phyloP scores from a whole-genome alignment of 2,329 filamentous ascomycete species.

The Colletotrichum shisoi region DNA sequence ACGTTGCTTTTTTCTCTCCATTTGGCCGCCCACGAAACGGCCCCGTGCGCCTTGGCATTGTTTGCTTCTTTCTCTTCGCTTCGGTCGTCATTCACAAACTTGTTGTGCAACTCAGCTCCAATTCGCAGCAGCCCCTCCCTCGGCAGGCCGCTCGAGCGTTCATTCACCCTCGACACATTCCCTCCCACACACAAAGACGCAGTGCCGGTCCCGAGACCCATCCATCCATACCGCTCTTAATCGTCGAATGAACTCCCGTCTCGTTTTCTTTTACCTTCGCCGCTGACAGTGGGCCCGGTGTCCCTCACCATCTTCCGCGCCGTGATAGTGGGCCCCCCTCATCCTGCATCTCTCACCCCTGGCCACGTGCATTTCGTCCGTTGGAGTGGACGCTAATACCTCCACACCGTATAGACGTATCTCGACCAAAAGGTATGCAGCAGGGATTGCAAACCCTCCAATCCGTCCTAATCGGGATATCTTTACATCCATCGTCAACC shows the following conservation, averaged over 20 bases:
- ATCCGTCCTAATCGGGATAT: background rate
- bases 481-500: background rate
- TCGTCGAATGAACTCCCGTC: background rate
- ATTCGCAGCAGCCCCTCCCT: background rate
- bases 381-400: slow-evolving; percentile 5
- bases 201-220: background rate
- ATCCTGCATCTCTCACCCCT: slow-evolving; percentile 12
- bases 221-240: background rate
- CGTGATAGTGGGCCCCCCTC: background rate
- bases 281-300: background rate
- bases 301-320: slow-evolving; percentile 2
- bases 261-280: background rate
- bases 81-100: too few relatives aligned
- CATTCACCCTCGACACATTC: background rate
- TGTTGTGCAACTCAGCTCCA: background rate
- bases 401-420: slow-evolving; percentile 28
- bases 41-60: background rate
- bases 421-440: slow-evolving; percentile 9
- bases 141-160: background rate
- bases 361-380: slow-evolving; percentile 28
- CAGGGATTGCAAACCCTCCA: slow-evolving; percentile 14
- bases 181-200: background rate
- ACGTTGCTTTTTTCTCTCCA: slow-evolving; percentile 29
- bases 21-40: background rate
- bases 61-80: background rate